Evolutionary conservation across 108 stramenopile species (phyloP).

Genomic region (Cylindrotheca fusiformis): DNA sequence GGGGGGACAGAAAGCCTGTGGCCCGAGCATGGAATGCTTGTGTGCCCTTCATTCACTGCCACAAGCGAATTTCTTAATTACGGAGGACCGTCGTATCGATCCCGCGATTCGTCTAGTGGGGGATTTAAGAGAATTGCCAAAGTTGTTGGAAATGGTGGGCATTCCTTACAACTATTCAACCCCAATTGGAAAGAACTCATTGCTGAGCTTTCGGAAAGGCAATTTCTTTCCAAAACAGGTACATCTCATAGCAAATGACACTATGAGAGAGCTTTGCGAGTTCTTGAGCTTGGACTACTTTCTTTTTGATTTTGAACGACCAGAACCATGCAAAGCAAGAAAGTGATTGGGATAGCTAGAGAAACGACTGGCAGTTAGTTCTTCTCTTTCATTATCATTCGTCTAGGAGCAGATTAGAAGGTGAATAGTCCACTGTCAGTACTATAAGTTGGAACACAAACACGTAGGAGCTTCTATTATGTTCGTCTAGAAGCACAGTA

Average conservation of each 20-base stretch:
- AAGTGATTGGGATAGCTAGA: too few relatives aligned
- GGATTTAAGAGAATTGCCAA: constrained; percentile 17
- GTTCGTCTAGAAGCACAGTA: too few relatives aligned
- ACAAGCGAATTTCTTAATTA: constrained; percentile 23
- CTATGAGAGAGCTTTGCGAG: constrained; percentile 15
- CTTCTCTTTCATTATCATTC: too few relatives aligned
- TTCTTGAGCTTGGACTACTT: constrained; percentile 23
- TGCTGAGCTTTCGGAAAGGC: constrained; percentile 6
- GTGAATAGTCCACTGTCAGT: too few relatives aligned
- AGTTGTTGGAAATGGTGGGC: constrained; percentile 7
- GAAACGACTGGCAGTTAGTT: too few relatives aligned
- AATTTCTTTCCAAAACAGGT: constrained; percentile 10
- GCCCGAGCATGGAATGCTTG: background rate
- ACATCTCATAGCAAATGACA: constrained; percentile 18
- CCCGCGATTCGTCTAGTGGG: constrained; percentile 15
- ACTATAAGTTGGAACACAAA: too few relatives aligned
- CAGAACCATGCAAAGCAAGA: too few relatives aligned
- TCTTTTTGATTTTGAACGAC: constrained; percentile 30
- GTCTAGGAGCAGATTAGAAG: too few relatives aligned
- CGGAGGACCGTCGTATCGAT: constrained; percentile 12
- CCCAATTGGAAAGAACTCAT: constrained; percentile 4
- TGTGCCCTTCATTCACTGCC: constrained; percentile 26
- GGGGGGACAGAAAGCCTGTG: too few relatives aligned
- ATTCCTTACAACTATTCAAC: background rate
- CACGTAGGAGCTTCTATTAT: too few relatives aligned